Base-by-base conservation (phyloP, 1,284 basidiomycete genomes). In the Omphalotus olearius region DNA sequence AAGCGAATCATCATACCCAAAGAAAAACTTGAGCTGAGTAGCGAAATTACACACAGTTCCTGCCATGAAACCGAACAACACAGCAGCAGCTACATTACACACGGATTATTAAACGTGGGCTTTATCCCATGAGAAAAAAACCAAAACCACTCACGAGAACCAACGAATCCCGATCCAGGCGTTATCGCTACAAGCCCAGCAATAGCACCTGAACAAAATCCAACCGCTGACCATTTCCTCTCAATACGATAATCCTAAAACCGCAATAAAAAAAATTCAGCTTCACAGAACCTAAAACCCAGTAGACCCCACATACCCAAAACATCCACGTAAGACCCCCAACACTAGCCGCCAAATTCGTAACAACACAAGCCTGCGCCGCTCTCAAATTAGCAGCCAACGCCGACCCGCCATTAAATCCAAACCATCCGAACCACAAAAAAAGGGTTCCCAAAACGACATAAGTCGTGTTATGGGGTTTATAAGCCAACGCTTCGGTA, bases 341-440 rank as follows among this genome's bases (percentile, higher is more conserved):
- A 37, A 91, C 85, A 51, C 81, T 82, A 2, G 92, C 92, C 1
- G 92, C 85, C 40, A 94, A 68, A 73, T 98, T 97, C 62, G 95
- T 98, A 57, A 96, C 91, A 57, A 95, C 88, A 71, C 90, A 92
- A n/a, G 94, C 93, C 70, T 91, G 83, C 37, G 87, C 82, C 1
- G 93, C 94, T 52, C 93, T 83, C 46, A 97, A 72, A 73, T 96
- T 96, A 58, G 93, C 93, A 33, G 82, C 79, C 55, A 93, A 76
- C 11, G 91, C 91, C 10, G 83, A 88, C 38, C 91, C 91, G 39
- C 92, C 92, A 71, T 95, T 95, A 76, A 90, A 91, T 1, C 73
- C 94, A 64, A 95, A 93, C 95, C 95, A 98, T 16, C 94, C 95
- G 62, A 97, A 94, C 95, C 94, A 98, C 53, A 98, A 89, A 71